Evolutionary conservation across 768 basidiomycete species (phyloP), one percentile per base, ranked within the genome.

Genomic region (Trametes maxima): DNA sequence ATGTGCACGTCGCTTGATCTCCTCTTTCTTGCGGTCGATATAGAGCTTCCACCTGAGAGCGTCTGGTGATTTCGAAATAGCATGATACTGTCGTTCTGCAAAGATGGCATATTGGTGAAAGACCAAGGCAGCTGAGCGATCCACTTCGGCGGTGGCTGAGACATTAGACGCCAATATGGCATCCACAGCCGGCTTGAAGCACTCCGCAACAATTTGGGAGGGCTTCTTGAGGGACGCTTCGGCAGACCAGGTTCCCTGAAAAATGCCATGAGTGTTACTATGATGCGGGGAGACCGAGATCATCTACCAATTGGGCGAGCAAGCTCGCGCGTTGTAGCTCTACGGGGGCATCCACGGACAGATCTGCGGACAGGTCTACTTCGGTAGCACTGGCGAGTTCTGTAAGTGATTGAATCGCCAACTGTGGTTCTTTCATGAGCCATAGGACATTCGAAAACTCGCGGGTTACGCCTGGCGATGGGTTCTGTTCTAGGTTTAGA

Each of bases 361-460:
- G 12, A 42, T n/a, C 40, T 42, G 40, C n/a, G n/a, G n/a, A 22
- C 49, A 46, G 43, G 8, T 8, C 51, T 22, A 51, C 12, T 59
- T 63, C 35, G 66, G 55, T 55, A 49, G 35, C 69, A 24, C 36
- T 74, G 67, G 58, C 73, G 72, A 78, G 70, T 37, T 77, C 75
- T 53, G 81, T 82, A 54, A 96, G 78, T 51, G 83, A 87, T 61
- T 88, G 83, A 46, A 95, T 88, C 0, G 96, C 95, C 4, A 89
- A 73, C 62, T 85, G 86, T 66, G 94, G 90, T 70, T 99, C 96
- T 45, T 85, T 86, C 61, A 92, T 89, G 11, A 84, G 74, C 94
- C 96, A 98, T 7, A 98, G 80, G 17, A 98, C 94, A 60, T 88
- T 85, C 16, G 96, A 89, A 66, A 93, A 94, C 70, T 97, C 95